Evolutionary conservation across 192 early-diverging fungal genomes (phyloP).

Genomic region (Dissophora ornata): DNA sequence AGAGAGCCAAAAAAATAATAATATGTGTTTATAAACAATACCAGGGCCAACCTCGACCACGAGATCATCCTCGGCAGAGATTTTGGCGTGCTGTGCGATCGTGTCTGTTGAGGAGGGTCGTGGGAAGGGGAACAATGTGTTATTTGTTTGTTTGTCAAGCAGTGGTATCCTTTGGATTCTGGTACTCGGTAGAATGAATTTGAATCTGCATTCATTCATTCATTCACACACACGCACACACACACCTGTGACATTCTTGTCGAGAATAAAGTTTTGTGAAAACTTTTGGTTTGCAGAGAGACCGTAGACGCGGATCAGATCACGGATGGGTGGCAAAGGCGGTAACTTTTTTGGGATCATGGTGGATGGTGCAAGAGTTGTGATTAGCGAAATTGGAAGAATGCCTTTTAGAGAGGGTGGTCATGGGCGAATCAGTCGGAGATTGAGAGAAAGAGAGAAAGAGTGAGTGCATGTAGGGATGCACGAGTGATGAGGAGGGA

Average conservation of each 20-base stretch:
- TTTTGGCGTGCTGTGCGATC: constrained; percentile 68
- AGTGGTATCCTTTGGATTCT: too few species aligned
- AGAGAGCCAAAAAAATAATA: too few species aligned
- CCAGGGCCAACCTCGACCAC: constrained; percentile 84
- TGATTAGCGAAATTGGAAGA: too few species aligned
- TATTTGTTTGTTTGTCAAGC: background rate
- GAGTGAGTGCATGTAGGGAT: too few species aligned
- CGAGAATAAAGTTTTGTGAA: constrained; percentile 87
- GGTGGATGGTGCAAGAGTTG: too few species aligned
- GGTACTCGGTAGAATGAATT: too few species aligned
- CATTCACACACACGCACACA: background rate
- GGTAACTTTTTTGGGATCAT: constrained; percentile 59
- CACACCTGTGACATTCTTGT: constrained; percentile 81
- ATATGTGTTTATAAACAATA: too few species aligned
- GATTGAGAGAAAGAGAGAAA: too few species aligned
- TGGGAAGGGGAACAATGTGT: background rate
- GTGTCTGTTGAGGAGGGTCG: constrained; percentile 60
- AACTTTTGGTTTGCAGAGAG: constrained; percentile 76
- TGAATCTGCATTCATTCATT: too few species aligned
- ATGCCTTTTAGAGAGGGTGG: too few species aligned
- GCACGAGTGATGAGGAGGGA: too few species aligned
- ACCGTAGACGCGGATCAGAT: constrained; percentile 79
- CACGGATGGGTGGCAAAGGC: constrained; percentile 74
- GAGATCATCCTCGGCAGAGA: constrained; percentile 66
- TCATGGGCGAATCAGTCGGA: too few species aligned